A percentile compares a stretch with the other conserved stretches of the same genome.
These are phyloP conservation scores for Chaetomium fimeti DNA, from an alignment of 495 filamentous ascomycete genomes.

Conservation along the genomic window DNA sequence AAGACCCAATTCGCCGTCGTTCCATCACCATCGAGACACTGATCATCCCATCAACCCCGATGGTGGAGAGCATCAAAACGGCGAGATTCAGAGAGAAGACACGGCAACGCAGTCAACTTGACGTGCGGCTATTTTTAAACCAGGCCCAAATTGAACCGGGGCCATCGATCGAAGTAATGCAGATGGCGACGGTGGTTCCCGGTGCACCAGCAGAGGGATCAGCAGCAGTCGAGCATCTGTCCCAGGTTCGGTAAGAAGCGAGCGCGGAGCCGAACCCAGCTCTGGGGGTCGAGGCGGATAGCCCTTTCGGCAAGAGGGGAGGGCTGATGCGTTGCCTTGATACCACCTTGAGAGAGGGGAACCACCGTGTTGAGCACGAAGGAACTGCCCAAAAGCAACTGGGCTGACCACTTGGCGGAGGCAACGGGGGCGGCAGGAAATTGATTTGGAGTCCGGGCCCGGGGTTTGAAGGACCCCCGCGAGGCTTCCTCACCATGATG, in stretches of 20 bases:
- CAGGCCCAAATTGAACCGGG: conserved; percentile 14
- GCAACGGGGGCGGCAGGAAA: conserved; percentile 22
- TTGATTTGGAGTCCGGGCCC: conserved; percentile 15
- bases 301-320: not conserved
- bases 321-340: not conserved
- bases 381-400: not conserved
- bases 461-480: conserved; percentile 12
- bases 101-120: not conserved
- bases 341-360: conserved; percentile 11
- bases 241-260: conserved; percentile 9
- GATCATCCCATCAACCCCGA: too few species aligned
- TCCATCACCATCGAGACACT: not conserved
- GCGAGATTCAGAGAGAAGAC: not conserved
- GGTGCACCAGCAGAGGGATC: not conserved
- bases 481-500: not conserved
- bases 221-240: conserved; percentile 4
- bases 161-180: not conserved
- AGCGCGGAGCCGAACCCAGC: conserved; percentile 13
- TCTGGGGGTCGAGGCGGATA: conserved; percentile 6
- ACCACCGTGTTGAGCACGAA: not conserved
- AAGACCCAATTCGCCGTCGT: not conserved
- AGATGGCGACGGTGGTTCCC: not conserved
- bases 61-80: not conserved
- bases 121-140: conserved; percentile 20
- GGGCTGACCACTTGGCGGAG: conserved; percentile 19